Evolutionary conservation across 2,329 filamentous ascomycete genomes (phyloP), one percentile per base, ranked within the genome.

Genomic region (Parafenestella ontariensis): DNA sequence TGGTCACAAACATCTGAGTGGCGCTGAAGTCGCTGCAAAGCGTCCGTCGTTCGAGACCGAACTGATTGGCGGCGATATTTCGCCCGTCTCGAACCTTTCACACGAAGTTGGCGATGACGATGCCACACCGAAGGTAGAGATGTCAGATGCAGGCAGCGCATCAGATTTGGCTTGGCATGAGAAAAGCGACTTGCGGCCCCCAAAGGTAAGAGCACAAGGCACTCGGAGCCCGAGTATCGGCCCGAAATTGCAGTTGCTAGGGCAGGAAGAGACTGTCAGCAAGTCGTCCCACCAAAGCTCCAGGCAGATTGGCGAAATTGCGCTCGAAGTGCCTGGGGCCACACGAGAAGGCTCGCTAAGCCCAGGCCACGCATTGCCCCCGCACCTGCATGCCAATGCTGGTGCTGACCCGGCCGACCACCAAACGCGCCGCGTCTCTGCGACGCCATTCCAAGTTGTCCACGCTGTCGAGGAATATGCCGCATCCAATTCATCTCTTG

Each of bases 381-480:
- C 41, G 45, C 34, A 31, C 45, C 42, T 45, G 56, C 49, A 46
- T 37, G 52, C 43, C 49, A 52, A 41, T 47, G 49, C 53, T 56
- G 51, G 49, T 46, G 49, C 29, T 31, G 46, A 56, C 50, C 48
- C 50, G 47, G 46, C 24, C 31, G 44, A 56, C 50, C 48, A 52
- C 59, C 48, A 46, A 45, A 52, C 52, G 42, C 55, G 65, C 40
- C 64, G 52, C 46, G 54, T 68, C 31, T 58, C 60, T 17, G 49
- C 62, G 26, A 61, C 66, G 46, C 62, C 64, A 36, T 61, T 69
- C 48, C 67, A 67, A 34, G 68, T 73, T 45, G 64, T 73, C 46
- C 68, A 71, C 61, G 70, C 71, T 20, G 69, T 70, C 29, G 62
- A 71, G 45, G 69, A 66, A 54, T 65, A 64, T 51, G 52, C 65